phyloP scores from a whole-genome alignment of 306 rosid genomes.

The Erythrophleum fordii region DNA sequence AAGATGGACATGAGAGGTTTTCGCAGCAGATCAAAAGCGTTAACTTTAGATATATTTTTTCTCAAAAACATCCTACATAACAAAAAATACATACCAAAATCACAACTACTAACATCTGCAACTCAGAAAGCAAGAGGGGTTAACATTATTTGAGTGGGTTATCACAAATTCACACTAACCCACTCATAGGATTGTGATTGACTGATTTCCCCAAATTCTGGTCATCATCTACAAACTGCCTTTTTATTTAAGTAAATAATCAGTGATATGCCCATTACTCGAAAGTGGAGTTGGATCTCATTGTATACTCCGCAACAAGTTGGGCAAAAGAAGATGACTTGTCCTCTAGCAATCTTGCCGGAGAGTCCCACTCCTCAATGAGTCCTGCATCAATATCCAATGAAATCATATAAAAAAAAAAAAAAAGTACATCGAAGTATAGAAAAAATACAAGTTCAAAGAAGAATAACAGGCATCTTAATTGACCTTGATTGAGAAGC shows the following conservation, averaged over 20 bases:
- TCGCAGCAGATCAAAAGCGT: too few species aligned
- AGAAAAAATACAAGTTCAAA: background rate
- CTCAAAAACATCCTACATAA: background rate
- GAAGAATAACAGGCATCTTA: background rate
- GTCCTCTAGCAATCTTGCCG: conserved; percentile 66
- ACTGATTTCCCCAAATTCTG: conserved; percentile 18
- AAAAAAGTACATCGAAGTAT: background rate
- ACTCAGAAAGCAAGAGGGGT: too few species aligned
- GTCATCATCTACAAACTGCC: conserved; percentile 27
- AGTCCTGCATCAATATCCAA: conserved; percentile 54
- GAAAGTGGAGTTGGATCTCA: conserved; percentile 58
- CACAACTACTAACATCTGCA: background rate
- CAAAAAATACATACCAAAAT: too few species aligned
- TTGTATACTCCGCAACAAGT: conserved; percentile 80
- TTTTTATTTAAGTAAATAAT: background rate
- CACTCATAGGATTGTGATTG: background rate
- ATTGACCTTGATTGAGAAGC: conserved; percentile 77
- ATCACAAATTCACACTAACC: background rate
- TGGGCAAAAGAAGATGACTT: conserved; percentile 78
- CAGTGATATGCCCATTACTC: conserved; percentile 28
- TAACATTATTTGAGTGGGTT: background rate
- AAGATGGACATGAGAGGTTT: too few species aligned
- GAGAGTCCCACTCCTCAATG: conserved; percentile 74
- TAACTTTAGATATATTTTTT: too few species aligned
- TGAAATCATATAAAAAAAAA: background rate